phyloP scores from a whole-genome alignment of 1,284 basidiomycete species.

The Marasmius tenuissimus region DNA sequence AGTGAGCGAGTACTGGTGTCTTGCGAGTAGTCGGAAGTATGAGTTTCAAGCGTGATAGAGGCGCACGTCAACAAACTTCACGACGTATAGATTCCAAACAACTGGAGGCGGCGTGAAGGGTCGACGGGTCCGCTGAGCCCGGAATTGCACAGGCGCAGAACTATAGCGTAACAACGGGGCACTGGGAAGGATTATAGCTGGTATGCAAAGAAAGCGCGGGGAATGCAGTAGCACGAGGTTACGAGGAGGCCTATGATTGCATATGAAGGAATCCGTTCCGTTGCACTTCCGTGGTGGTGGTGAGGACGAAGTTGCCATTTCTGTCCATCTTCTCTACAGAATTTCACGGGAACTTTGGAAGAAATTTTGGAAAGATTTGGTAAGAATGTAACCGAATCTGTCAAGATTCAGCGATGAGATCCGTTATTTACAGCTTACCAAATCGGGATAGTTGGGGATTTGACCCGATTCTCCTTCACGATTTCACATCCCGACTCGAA shows the following conservation, averaged over 20 bases:
- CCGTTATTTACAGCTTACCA: neutral
- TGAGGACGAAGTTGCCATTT: neutral
- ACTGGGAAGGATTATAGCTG: neutral
- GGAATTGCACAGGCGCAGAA: neutral
- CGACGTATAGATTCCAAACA: neutral
- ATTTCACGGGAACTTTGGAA: neutral
- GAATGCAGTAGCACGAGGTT: neutral
- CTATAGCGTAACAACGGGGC: neutral
- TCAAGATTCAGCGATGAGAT: neutral
- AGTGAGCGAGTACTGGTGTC: neutral
- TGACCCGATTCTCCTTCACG: neutral
- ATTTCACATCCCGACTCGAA: neutral
- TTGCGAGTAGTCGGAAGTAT: neutral
- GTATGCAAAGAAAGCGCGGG: neutral
- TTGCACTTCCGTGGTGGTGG: neutral
- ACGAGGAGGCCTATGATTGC: neutral
- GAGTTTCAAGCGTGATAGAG: neutral
- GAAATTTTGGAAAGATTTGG: neutral
- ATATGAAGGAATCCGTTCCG: neutral
- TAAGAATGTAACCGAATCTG: neutral
- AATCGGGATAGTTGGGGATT: neutral
- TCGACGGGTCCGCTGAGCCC: conserved; percentile 1
- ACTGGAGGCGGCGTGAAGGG: neutral
- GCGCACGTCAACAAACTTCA: neutral
- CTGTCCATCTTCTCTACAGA: neutral